phyloP scores from a whole-genome alignment of 2,329 filamentous ascomycete species.

The Ophiostoma sp. region DNA sequence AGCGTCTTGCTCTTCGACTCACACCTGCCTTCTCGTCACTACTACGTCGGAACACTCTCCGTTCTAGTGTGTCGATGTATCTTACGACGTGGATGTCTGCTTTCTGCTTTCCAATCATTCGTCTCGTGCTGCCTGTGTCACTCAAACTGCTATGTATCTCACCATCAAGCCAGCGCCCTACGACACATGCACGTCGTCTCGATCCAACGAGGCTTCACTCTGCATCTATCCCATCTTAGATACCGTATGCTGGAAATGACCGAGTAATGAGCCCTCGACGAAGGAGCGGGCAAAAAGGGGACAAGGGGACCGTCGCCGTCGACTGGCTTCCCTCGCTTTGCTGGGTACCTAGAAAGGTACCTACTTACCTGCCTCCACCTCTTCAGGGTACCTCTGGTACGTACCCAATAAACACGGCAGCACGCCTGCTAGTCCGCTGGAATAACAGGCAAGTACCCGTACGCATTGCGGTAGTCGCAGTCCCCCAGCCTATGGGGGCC shows the following conservation, averaged over 20 bases:
- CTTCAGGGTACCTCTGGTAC: not conserved
- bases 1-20: not conserved
- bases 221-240: too few relatives aligned
- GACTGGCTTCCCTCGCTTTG: not conserved
- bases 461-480: not conserved
- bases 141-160: not conserved
- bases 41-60: constrained; percentile 1
- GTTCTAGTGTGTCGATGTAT: not conserved
- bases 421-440: not conserved
- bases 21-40: not conserved
- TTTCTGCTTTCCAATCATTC: not conserved
- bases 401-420: not conserved
- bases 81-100: not conserved
- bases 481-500: not conserved
- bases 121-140: not conserved
- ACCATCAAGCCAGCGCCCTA: not conserved
- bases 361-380: constrained; percentile 1
- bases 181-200: not conserved
- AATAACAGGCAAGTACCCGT: constrained; percentile 13
- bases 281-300: constrained; percentile 1
- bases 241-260: not conserved
- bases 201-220: too few relatives aligned
- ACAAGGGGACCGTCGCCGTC: not conserved
- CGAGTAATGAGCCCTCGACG: not conserved
- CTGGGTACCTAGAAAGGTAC: not conserved